A percentile compares a stretch with the other conserved stretches of the same genome.
phyloP scores from a whole-genome alignment of 805 yeast species.

The Candida sphagnicola region DNA sequence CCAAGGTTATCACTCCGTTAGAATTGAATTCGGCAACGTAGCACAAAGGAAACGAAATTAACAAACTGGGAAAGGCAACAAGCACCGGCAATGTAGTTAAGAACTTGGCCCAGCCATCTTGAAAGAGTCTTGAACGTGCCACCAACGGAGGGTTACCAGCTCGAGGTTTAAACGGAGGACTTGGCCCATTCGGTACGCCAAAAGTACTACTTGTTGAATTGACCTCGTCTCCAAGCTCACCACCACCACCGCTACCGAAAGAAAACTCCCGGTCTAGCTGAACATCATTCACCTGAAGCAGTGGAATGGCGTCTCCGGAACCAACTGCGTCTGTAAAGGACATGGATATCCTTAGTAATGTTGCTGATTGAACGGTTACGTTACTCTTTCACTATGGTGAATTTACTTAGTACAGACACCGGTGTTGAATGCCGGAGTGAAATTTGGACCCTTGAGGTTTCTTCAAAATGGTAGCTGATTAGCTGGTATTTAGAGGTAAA shows the following conservation, averaged over 20 bases:
- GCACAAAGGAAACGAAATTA: conserved; percentile 20
- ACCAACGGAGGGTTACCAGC: background rate
- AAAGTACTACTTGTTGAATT: too few relatives aligned
- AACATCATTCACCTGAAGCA: conserved; percentile 2
- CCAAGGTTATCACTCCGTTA: background rate
- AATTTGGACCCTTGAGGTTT: too few relatives aligned
- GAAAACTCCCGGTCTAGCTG: conserved; percentile 1
- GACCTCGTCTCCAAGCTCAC: too few relatives aligned
- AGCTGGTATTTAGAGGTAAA: too few relatives aligned
- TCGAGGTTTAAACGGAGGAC: background rate
- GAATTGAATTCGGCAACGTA: background rate
- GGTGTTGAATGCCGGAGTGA: too few relatives aligned
- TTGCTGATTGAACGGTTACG: background rate
- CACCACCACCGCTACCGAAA: background rate
- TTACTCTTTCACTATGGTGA: too few relatives aligned
- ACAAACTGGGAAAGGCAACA: conserved; percentile 27
- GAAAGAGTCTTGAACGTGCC: background rate
- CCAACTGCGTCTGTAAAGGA: background rate
- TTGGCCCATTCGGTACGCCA: background rate
- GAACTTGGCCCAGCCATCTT: conserved; percentile 6
- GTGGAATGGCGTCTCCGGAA: conserved; percentile 1
- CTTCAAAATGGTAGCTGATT: too few relatives aligned
- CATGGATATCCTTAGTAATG: background rate
- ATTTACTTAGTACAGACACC: too few relatives aligned
- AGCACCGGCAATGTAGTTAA: conserved; percentile 30